Percentiles rank a stretch among this genome's conserved stretches.
These are phyloP conservation scores for Ganoderma lucidum DNA, from an alignment of 1,284 basidiomycete genomes.

Conservation along the genomic window DNA sequence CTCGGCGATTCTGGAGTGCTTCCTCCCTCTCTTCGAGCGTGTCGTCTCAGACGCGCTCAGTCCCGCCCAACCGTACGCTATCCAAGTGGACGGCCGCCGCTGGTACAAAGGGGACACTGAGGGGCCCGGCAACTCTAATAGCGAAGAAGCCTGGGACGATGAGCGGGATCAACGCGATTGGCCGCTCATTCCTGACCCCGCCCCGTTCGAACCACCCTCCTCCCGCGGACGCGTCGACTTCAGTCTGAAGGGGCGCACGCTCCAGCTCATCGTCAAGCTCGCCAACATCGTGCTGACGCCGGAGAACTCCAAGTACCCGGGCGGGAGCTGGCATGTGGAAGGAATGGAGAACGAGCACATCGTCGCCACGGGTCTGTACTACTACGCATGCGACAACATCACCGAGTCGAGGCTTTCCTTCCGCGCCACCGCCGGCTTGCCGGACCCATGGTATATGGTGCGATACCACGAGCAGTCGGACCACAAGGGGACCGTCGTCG, in stretches of 20 bases:
- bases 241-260: neutral
- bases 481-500: neutral
- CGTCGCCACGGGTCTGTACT: constrained; percentile 38
- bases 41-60: constrained; percentile 14
- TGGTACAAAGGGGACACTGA: too few species aligned
- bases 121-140: too few species aligned
- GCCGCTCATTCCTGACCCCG: constrained; percentile 15
- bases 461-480: neutral
- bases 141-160: neutral
- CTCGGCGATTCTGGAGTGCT: constrained; percentile 14
- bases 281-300: neutral
- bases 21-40: constrained; percentile 21
- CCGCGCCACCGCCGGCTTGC: constrained; percentile 10
- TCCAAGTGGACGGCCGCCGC: neutral
- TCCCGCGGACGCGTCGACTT: neutral
- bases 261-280: neutral
- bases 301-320: constrained; percentile 2
- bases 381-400: constrained; percentile 22
- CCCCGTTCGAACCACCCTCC: constrained; percentile 10
- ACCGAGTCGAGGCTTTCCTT: constrained; percentile 30
- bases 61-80: neutral
- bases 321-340: constrained; percentile 40
- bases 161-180: too few species aligned
- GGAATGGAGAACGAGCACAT: constrained; percentile 56
- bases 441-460: neutral